phyloP scores from a whole-genome alignment of 169 alveolate genomes.

The Besnoitia besnoiti region DNA sequence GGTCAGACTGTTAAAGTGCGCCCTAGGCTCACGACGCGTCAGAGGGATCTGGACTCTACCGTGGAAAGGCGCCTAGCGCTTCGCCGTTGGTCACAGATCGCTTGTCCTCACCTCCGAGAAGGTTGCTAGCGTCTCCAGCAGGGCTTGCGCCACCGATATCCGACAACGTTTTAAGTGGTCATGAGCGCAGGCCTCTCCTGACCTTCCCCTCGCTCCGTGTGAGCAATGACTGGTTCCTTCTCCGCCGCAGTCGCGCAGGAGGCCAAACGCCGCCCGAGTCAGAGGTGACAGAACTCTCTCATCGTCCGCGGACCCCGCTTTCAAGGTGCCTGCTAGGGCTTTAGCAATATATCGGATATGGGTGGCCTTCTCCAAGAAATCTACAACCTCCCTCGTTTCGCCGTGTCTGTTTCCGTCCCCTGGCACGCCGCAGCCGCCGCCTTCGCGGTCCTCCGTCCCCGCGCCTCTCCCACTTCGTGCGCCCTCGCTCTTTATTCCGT shows the following conservation, averaged over 20 bases:
- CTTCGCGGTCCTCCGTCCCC: background rate
- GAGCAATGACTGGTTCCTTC: too few species aligned
- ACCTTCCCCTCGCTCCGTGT: too few species aligned
- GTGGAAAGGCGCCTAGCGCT: too few species aligned
- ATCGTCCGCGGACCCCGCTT: background rate
- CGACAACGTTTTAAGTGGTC: too few species aligned
- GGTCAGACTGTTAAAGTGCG: too few species aligned
- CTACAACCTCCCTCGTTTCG: background rate
- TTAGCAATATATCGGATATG: background rate
- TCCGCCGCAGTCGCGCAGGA: background rate
- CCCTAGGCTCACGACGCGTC: too few species aligned
- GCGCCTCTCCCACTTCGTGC: background rate
- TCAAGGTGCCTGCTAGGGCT: background rate
- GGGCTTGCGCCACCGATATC: background rate
- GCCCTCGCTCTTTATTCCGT: too few species aligned
- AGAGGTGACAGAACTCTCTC: background rate
- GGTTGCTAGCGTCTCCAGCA: background rate
- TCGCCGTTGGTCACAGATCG: too few species aligned
- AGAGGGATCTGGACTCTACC: too few species aligned
- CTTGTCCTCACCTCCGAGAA: background rate
- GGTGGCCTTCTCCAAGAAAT: background rate
- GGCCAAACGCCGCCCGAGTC: background rate
- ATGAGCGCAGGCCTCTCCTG: too few species aligned
- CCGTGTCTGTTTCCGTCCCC: background rate
- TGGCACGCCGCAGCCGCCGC: background rate